Conservation (phyloP, 2,329 filamentous ascomycete species). For the Cordyceps fumosorosea region DNA sequence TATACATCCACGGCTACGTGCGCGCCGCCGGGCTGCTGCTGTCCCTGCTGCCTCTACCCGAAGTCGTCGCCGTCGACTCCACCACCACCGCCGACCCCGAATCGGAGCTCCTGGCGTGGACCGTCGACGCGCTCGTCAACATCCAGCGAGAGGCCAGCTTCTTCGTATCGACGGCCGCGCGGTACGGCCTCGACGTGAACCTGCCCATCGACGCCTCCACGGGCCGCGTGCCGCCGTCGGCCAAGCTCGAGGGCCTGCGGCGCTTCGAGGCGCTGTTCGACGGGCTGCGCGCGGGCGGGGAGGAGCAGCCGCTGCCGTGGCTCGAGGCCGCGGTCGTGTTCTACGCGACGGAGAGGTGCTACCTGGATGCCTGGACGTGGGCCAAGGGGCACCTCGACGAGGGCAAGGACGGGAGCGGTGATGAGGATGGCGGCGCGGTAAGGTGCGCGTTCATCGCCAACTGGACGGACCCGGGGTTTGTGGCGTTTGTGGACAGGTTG, state of each 20-base stretch:
- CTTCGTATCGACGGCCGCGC: conserved; percentile 56
- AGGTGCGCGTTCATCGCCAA: conserved; percentile 60
- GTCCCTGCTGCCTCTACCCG: conserved; percentile 51
- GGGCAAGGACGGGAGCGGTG: conserved; percentile 6
- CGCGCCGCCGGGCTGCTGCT: conserved; percentile 60
- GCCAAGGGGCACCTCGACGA: conserved; percentile 32
- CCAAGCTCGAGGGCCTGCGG: conserved; percentile 33
- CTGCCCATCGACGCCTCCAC: conserved; percentile 20
- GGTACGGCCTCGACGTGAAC: conserved; percentile 50
- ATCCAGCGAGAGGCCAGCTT: conserved; percentile 61
- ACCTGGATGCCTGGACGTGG: conserved; percentile 53
- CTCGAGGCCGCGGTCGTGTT: conserved; percentile 67
- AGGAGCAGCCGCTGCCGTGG: conserved; percentile 33
- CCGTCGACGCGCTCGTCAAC: conserved; percentile 59
- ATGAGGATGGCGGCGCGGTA: conserved; percentile 55
- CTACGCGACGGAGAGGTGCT: conserved; percentile 67
- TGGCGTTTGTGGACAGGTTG: conserved; percentile 49
- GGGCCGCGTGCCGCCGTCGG: conserved; percentile 20
- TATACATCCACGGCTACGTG: conserved; percentile 66
- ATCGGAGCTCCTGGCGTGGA: conserved; percentile 53
- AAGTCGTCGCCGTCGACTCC: conserved; percentile 14
- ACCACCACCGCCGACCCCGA: conserved; percentile 28
- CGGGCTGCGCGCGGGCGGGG: conserved; percentile 39
- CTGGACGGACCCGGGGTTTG: conserved; percentile 58
- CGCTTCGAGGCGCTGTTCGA: conserved; percentile 44